Evolutionary conservation across 1,139 yeast species (phyloP).

Genomic region (Pichia terricola): DNA sequence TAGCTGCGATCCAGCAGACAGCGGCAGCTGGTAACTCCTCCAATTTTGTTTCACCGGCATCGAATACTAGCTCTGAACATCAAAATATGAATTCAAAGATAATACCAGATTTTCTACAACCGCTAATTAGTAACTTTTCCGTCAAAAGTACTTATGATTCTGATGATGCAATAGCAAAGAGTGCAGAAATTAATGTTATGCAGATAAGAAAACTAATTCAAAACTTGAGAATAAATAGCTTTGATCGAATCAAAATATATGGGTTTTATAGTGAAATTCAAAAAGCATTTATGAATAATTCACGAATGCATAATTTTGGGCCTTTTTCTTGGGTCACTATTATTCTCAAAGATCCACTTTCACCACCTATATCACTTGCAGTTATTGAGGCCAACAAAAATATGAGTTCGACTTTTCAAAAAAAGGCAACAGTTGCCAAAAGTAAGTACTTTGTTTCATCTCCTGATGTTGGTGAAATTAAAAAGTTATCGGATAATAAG

Average conservation of each 20-base stretch:
- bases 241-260: conserved; percentile 20
- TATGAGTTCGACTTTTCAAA: neutral
- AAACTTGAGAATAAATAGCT: neutral
- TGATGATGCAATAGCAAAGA: neutral
- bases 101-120: neutral
- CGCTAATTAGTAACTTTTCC: neutral
- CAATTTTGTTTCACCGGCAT: too few relatives aligned
- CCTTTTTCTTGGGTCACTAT: conserved; percentile 42
- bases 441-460: neutral
- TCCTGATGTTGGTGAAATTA: neutral
- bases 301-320: conserved; percentile 35
- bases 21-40: too few relatives aligned
- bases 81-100: neutral
- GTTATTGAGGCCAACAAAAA: neutral
- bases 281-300: conserved; percentile 25
- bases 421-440: neutral
- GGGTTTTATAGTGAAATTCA: conserved; percentile 31
- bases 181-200: too few relatives aligned
- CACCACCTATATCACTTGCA: conserved; percentile 26
- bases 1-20: too few relatives aligned
- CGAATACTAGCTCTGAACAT: too few relatives aligned
- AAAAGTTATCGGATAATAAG: neutral
- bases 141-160: neutral
- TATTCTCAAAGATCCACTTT: conserved; percentile 37
- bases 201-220: neutral